Base-by-base conservation (phyloP, 192 early-diverging fungal species). In the Backusella sp. region DNA sequence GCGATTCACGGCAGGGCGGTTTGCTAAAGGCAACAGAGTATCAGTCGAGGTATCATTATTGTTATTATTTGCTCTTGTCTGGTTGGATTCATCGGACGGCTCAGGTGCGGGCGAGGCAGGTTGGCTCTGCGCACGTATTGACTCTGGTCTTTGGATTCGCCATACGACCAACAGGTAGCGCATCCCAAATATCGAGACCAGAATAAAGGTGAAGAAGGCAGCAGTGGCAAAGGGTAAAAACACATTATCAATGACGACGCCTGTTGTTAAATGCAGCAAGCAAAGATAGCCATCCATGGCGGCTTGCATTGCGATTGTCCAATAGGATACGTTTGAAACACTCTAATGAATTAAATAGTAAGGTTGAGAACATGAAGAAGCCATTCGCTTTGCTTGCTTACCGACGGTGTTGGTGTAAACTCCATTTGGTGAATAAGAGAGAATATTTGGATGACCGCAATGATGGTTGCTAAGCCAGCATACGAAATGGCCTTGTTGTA, bases 131-230 rank as follows among this genome's bases (percentile, higher is more conserved):
- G 83, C 84, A 8, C 86, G 74, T 30, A 66, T 75, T 11, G 82
- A 65, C 39, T 91, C 90, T 9, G 92, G 87, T 66, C 90, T 73
- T 78, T 93, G 91, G 53, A 90, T 88, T 39, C 86, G 76, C 87
- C 90, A 90, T 15, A 95, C 89, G 0, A 87, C 86, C 30, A 91
- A 74, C 42, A 95, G 78, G 68, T 95, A 94, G 19, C 90, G 85
- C 84, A 93, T 89, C 8, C 85, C 89, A 72, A 92, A 88, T 23
- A 91, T 85, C n/a, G 91, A 88, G 3, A 92, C 86, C 72, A 92
- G 68, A 21, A 88, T 81, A 78, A 93, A 94, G 8, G 87, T 85
- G 41, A 92, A 85, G 59, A 93, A 90, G 7, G 89, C 82, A 0
- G 87, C 87, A 2, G 86, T 83, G 2, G 84, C 86, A 76, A 91